Evolutionary conservation across 2,329 filamentous ascomycete genomes (phyloP), one percentile per base, ranked within the genome.

Genomic region (Fusarium poae): DNA sequence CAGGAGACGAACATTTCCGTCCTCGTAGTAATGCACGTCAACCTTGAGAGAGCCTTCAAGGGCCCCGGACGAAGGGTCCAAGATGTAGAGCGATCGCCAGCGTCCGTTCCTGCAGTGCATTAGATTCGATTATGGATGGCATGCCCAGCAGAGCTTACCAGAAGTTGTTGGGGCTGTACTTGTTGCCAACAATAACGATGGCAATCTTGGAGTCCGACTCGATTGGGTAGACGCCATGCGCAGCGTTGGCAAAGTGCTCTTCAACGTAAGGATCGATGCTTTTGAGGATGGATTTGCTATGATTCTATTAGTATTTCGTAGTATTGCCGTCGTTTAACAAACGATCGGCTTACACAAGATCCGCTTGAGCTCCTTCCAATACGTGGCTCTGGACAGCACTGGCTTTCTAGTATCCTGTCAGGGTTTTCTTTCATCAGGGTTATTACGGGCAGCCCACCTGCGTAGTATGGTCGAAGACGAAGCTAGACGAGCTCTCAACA

Each of bases 1-100:
- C 68, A 95, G 86, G 62, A 99, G 87, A 4, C 96, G 91, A 60
- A 99, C 96, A 77, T 99, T 99, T 67, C 96, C 96, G 78, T 99
- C 97, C 82, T 99, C 96, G 83, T 99, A 99, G 86, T 99, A 99
- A 85, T 99, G 96, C 52, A 99, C 95, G 73, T 98, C 94, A 55
- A 97, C 92, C 79, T 95, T 93, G 80, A 98, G 90, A 62, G 86
- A 89, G 74, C 96, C 96, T 37, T 90, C 89, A 43, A 98, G 83
- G 48, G 84, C 84, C 68, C 85, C 85, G 3, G 87, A 87, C n/a
- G 89, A 83, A 6, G 94, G 89, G 67, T 90, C 86, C 79, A 92
- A 91, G 74, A 91, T 86, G 83, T 98, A 98, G 54, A 91, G 86
- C 48, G 93, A 94, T 75, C 96, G 92, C 93, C 96, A 99, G 67